phyloP scores from a whole-genome alignment of 148 eudicot genomes.

The Rhododendron kiyosumense region DNA sequence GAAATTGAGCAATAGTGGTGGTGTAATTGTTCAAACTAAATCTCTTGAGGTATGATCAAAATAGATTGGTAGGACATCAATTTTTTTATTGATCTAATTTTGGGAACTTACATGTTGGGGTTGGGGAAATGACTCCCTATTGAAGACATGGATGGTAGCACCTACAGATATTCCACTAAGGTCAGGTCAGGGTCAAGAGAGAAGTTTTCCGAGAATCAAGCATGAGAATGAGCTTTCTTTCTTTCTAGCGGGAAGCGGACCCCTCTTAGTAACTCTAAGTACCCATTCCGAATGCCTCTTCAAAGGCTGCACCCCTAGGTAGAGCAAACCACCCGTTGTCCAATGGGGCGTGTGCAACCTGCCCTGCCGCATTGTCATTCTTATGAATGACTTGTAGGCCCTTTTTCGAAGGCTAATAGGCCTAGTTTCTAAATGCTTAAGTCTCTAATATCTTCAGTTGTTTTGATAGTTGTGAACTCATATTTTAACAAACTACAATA shows the following conservation, averaged over 20 bases:
- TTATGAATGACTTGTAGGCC: not conserved
- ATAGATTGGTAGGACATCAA: not conserved
- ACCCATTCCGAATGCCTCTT: not conserved
- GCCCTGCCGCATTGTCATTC: not conserved
- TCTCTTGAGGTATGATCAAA: not conserved
- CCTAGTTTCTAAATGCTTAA: not conserved
- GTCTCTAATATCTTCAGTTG: not conserved
- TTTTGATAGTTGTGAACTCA: not conserved
- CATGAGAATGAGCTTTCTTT: not conserved
- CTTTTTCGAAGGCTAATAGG: not conserved
- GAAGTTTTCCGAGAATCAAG: not conserved
- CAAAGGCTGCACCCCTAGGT: not conserved
- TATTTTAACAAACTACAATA: not conserved
- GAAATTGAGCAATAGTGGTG: not conserved
- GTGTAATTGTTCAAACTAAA: not conserved
- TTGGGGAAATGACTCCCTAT: not conserved
- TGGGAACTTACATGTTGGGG: not conserved
- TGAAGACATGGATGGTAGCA: not conserved
- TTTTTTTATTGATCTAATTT: not conserved
- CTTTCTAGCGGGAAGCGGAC: not conserved
- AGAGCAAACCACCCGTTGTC: not conserved
- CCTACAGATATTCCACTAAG: not conserved
- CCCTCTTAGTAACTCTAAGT: not conserved
- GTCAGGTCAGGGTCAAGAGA: not conserved
- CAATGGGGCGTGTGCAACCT: not conserved